These are phyloP conservation scores for Apiotrichum akiyoshidainum DNA, from an alignment of 1,284 basidiomycete species.

Conservation along the genomic window DNA sequence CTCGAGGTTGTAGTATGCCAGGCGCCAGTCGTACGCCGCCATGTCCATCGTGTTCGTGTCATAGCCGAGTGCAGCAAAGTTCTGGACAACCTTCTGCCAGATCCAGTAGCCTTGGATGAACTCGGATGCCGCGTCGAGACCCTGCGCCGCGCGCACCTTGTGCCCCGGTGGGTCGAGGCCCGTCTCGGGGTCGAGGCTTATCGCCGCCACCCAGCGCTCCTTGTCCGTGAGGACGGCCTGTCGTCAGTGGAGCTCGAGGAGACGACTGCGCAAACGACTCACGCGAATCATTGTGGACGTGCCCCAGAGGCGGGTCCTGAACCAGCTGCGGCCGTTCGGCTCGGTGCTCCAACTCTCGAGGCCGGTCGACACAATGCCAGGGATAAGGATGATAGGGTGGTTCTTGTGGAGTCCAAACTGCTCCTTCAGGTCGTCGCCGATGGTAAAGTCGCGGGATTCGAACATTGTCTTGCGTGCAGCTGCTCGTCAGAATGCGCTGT, in stretches of 20 bases:
- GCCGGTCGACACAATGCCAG: slow-evolving; percentile 58
- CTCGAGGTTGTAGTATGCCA: slow-evolving; percentile 87
- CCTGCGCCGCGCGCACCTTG: slow-evolving; percentile 88
- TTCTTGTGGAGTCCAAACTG: slow-evolving; percentile 64
- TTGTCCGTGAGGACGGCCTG: slow-evolving; percentile 66
- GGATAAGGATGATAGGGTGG: slow-evolving; percentile 74
- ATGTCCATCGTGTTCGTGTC: slow-evolving; percentile 85
- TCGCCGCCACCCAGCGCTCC: slow-evolving; percentile 80
- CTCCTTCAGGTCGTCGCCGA: slow-evolving; percentile 67
- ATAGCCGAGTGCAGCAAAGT: slow-evolving; percentile 84
- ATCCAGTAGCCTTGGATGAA: slow-evolving; percentile 96
- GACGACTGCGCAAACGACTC: not conserved
- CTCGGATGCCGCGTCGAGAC: slow-evolving; percentile 63
- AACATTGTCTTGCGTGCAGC: slow-evolving; percentile 67
- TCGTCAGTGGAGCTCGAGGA: not conserved
- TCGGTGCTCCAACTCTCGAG: slow-evolving; percentile 50
- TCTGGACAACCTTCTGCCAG: slow-evolving; percentile 91
- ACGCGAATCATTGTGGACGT: slow-evolving; percentile 10
- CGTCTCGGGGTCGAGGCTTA: slow-evolving; percentile 86
- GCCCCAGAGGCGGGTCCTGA: slow-evolving; percentile 51
- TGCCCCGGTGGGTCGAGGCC: slow-evolving; percentile 87
- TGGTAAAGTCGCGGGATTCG: slow-evolving; percentile 77
- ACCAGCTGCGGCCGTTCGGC: slow-evolving; percentile 39
- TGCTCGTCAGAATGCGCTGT: slow-evolving; percentile 56
- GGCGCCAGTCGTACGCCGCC: slow-evolving; percentile 85